phyloP scores from a whole-genome alignment of 495 filamentous ascomycete genomes.

The Immersiella caudata region DNA sequence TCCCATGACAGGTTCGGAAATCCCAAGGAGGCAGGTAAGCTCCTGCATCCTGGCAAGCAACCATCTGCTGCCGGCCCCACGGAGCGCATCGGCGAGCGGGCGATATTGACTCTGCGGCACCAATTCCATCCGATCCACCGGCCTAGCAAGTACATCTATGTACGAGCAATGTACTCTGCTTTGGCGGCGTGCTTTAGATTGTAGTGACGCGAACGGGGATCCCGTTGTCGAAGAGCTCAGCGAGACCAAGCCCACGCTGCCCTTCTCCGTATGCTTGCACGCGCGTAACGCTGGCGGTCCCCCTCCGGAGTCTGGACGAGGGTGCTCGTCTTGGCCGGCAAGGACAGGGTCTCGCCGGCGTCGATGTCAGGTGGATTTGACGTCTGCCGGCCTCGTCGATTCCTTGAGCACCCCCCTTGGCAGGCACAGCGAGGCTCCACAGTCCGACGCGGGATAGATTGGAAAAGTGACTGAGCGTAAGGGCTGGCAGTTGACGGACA shows the following conservation, averaged over 20 bases:
- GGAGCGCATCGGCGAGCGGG: constrained; percentile 18
- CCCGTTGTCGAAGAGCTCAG: constrained; percentile 6
- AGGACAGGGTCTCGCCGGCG: not conserved
- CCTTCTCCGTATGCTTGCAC: constrained; percentile 1
- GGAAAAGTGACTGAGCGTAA: constrained; percentile 17
- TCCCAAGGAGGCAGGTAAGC: constrained; percentile 29
- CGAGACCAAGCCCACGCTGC: not conserved
- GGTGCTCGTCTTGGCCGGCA: not conserved
- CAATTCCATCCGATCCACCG: constrained; percentile 7
- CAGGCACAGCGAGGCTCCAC: constrained; percentile 1
- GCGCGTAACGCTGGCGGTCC: constrained; percentile 10
- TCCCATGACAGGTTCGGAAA: constrained; percentile 2
- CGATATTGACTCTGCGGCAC: constrained; percentile 17
- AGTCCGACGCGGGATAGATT: constrained; percentile 28
- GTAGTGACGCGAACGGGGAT: constrained; percentile 22
- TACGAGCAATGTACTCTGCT: constrained; percentile 9
- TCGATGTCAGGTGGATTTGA: constrained; percentile 17
- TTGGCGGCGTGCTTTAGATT: not conserved
- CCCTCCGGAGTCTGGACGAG: not conserved
- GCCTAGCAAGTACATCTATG: not conserved
- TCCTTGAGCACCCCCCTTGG: constrained; percentile 10
- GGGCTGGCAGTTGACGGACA: constrained; percentile 24
- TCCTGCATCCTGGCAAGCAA: constrained; percentile 1
- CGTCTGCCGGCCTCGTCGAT: constrained; percentile 16
- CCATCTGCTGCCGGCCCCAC: not conserved